Percentiles rank a stretch among this genome's conserved stretches.
These are phyloP conservation scores for Euphorbia peplus DNA, from an alignment of 345 rosid species.

Conservation along the genomic window DNA sequence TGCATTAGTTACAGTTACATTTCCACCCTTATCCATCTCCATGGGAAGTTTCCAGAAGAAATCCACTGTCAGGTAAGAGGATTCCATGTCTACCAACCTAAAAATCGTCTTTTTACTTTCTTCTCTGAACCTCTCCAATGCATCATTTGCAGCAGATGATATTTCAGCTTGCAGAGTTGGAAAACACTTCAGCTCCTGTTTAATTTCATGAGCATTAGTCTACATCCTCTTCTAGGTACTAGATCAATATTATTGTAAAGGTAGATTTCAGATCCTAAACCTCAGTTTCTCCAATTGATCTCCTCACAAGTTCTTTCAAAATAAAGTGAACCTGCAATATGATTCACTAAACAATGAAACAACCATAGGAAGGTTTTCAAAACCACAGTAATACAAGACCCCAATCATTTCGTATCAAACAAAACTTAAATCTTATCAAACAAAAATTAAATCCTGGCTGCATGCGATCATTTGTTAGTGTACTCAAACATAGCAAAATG, in stretches of 20 bases:
- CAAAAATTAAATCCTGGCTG: background rate
- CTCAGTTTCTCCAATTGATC: slow-evolving; percentile 58
- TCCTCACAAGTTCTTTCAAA: slow-evolving; percentile 63
- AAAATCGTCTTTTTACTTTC: slow-evolving; percentile 52
- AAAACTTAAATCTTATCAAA: background rate
- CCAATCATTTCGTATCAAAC: background rate
- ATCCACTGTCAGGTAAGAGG: slow-evolving; percentile 59
- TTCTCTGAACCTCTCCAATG: slow-evolving; percentile 55
- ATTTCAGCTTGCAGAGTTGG: slow-evolving; percentile 64
- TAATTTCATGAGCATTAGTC: slow-evolving; percentile 11
- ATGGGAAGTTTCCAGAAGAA: slow-evolving; percentile 63
- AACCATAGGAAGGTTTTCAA: too few species aligned
- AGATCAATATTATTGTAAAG: background rate
- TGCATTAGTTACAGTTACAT: slow-evolving; percentile 22
- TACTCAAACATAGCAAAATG: background rate
- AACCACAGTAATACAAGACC: background rate
- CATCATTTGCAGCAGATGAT: slow-evolving; percentile 40
- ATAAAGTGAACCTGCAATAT: slow-evolving; percentile 52
- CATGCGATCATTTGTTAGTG: background rate
- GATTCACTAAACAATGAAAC: slow-evolving; percentile 4
- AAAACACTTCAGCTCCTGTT: slow-evolving; percentile 62
- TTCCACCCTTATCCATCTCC: slow-evolving; percentile 49
- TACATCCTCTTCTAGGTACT: background rate
- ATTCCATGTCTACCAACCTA: slow-evolving; percentile 72
- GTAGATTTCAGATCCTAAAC: slow-evolving; percentile 26